Percentiles rank a stretch among this genome's conserved stretches.
Conservation (phyloP, 106 monocot species). For the Posidonia australis region DNA sequence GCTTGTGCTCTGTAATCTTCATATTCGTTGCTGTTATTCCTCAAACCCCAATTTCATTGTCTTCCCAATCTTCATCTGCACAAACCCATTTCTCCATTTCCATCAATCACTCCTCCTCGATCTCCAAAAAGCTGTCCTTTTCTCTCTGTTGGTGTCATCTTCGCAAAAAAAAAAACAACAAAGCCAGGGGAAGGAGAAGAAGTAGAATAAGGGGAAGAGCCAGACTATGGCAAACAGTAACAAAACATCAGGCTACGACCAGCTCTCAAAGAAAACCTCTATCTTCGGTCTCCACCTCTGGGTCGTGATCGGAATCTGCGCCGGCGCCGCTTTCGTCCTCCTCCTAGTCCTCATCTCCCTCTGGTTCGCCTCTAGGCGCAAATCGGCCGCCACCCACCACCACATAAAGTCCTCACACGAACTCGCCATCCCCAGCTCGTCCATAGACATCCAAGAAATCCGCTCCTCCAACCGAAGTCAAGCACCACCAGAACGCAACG, state of each 20-base stretch:
- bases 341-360: constrained; percentile 69
- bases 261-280: constrained; percentile 58
- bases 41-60: too few relatives aligned
- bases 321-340: constrained; percentile 70
- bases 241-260: constrained; percentile 29
- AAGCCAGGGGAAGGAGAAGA: too few relatives aligned
- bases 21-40: too few relatives aligned
- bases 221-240: neutral
- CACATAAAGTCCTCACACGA: neutral
- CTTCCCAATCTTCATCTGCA: too few relatives aligned
- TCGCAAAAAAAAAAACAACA: too few relatives aligned
- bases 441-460: constrained; percentile 57
- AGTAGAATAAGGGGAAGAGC: neutral
- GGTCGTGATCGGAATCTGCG: constrained; percentile 67
- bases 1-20: neutral
- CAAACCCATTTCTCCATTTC: neutral
- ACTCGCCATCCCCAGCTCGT: constrained; percentile 21
- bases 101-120: neutral
- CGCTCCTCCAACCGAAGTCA: constrained; percentile 15
- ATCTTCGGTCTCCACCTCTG: constrained; percentile 82
- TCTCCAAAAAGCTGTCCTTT: neutral
- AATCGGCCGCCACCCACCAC: neutral
- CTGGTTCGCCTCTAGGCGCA: constrained; percentile 35
- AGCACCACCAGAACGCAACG: neutral
- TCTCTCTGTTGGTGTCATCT: too few relatives aligned